Base-by-base conservation (phyloP, 805 yeast genomes). In the Hanseniaspora nectarophila region DNA sequence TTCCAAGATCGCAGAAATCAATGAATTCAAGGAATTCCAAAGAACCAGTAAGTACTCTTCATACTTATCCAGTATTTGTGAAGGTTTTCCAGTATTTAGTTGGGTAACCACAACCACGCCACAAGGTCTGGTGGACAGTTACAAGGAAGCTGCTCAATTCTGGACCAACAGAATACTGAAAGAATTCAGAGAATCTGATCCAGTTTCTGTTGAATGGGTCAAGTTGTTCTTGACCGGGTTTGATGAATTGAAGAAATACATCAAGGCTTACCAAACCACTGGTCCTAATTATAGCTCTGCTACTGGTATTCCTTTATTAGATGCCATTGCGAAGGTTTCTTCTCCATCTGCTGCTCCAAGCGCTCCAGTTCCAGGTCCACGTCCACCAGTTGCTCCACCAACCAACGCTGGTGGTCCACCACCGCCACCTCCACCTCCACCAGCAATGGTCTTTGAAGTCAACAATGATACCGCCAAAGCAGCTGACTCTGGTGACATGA, bases 391-490 rank as follows among this genome's bases (percentile, higher is more conserved):
- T 28, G 58, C 69, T 5, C 61, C 70, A 12, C 69, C 74, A 7
- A 12, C 26, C 10, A 21, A 7, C 2, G 66, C 68, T 21, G 62
- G 69, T 7, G 60, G 77, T 2, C 85, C 89, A 6, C 94, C 95
- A 16, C 97, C 97, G 1, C 95, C 95, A 2, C 95, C 95, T 3
- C 90, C 92, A 1, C 86, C 95, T 2, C 95, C 95, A 9, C 90
- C 95, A 26, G 80, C 94, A 9, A 70, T 80, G 53, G 71, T 83
- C 34, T 85, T 79, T 61, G 79, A 76, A 54, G 63, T 61, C 1
- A 60, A 65, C 20, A 53, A 69, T 0, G 60, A 56, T 12, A 47
- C 64, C 8, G 57, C 63, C 15, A 34, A 24, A 18, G 50, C 64
- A 55, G 51, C 62, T 48, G 59, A 60, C 9, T 12, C 45, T 21